These are phyloP conservation scores for Neurospora sp. DNA, from an alignment of 495 filamentous ascomycete species.

Conservation along the genomic window DNA sequence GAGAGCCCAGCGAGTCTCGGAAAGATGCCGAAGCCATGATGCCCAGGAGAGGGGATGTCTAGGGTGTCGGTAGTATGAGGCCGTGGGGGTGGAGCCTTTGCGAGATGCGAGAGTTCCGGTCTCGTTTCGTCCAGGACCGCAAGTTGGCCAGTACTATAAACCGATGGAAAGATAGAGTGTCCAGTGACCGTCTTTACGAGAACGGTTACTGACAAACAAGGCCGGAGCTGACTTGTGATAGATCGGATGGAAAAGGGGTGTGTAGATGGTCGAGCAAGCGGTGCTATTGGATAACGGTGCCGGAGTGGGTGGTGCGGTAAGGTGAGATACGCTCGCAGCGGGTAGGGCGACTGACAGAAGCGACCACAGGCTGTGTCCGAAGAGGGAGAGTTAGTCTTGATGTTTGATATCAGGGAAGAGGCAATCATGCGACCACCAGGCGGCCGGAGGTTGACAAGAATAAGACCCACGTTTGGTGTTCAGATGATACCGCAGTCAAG, in stretches of 20 bases:
- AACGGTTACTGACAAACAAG: constrained; percentile 9
- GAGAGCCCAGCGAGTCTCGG: constrained; percentile 83
- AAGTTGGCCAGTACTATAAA: neutral
- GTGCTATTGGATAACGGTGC: constrained; percentile 7
- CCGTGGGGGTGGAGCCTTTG: neutral
- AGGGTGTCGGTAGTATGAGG: neutral
- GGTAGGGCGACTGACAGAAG: constrained; percentile 1
- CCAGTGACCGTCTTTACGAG: constrained; percentile 12
- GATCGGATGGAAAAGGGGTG: constrained; percentile 3
- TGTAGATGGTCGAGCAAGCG: constrained; percentile 3
- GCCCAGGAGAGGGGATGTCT: neutral
- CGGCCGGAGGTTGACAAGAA: neutral
- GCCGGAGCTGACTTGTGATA: constrained; percentile 14
- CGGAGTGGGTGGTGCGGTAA: constrained; percentile 5
- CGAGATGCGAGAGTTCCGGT: neutral
- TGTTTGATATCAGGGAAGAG: constrained; percentile 2
- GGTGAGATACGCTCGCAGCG: constrained; percentile 7
- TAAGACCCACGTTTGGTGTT: constrained; percentile 4
- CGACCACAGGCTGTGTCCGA: neutral
- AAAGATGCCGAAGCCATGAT: constrained; percentile 86
- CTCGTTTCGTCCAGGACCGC: neutral
- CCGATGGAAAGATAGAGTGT: constrained; percentile 4
- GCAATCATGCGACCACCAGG: constrained; percentile 4
- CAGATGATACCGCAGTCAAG: constrained; percentile 8
- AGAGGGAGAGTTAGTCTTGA: constrained; percentile 7